Conservation (phyloP, 73 alveolate species). For the Paramecium sexaurelia region DNA sequence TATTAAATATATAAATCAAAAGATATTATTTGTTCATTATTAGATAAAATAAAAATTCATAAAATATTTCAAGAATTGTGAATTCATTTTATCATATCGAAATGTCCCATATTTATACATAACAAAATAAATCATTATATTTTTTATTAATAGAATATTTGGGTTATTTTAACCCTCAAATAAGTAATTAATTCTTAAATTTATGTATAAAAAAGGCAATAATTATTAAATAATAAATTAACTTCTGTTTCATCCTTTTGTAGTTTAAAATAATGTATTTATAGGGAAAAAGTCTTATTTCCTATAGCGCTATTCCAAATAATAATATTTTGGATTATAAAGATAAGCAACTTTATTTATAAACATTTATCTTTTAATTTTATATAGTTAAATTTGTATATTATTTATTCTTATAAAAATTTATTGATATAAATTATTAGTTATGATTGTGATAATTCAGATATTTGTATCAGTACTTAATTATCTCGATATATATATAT, state of each 20-base stretch:
- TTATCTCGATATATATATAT: neutral
- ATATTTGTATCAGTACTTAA: neutral
- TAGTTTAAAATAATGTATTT: neutral
- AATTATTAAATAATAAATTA: neutral
- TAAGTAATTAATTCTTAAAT: neutral
- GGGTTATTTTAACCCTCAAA: too few species aligned
- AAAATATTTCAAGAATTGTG: too few species aligned
- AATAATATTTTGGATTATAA: too few species aligned
- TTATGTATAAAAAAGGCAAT: neutral
- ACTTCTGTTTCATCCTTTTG: neutral
- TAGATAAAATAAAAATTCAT: too few species aligned
- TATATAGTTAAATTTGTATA: neutral
- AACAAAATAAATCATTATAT: too few species aligned
- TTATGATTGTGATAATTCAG: neutral
- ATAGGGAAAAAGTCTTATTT: too few species aligned
- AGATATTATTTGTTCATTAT: too few species aligned
- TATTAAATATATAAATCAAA: too few species aligned
- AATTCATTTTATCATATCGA: too few species aligned
- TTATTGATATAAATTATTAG: neutral
- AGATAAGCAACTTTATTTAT: neutral
- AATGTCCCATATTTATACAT: too few species aligned
- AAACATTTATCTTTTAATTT: neutral
- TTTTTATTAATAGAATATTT: too few species aligned
- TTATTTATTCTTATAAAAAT: neutral
- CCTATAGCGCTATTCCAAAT: too few species aligned